Percentiles rank a stretch among this genome's conserved stretches.
phyloP scores from a whole-genome alignment of 345 rosid genomes.

The Moricandia arvensis region DNA sequence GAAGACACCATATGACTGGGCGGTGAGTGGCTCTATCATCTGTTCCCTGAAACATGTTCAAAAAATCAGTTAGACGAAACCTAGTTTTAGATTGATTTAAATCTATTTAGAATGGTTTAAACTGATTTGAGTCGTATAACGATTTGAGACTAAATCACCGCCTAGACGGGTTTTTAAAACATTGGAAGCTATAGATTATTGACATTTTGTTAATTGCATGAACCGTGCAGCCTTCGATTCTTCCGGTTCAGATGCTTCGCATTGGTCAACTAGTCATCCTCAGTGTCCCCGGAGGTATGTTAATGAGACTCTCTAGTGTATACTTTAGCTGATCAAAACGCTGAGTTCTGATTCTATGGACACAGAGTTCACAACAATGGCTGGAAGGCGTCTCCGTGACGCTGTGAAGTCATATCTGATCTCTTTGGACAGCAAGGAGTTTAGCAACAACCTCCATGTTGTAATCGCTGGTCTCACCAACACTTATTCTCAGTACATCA shows the following conservation, averaged over 20 bases:
- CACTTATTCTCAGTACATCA: conserved; percentile 76
- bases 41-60: background rate
- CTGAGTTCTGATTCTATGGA: background rate
- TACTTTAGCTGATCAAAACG: background rate
- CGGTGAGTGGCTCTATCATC: background rate
- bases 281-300: background rate
- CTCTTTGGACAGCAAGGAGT: conserved; percentile 34
- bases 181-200: background rate
- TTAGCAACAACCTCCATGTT: conserved; percentile 44
- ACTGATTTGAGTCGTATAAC: background rate
- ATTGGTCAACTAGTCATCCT: conserved; percentile 1
- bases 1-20: background rate
- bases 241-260: background rate
- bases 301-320: background rate
- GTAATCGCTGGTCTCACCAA: conserved; percentile 44
- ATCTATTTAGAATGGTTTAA: no score
- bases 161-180: background rate
- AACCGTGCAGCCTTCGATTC: background rate
- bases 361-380: background rate
- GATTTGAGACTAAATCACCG: no score
- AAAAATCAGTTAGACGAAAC: no score
- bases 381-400: background rate
- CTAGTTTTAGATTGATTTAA: no score
- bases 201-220: background rate
- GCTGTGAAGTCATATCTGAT: conserved; percentile 10